Percentiles rank a stretch among this genome's conserved stretches.
These are phyloP conservation scores for Monosporozyma unispora DNA, from an alignment of 805 yeast species.

Conservation along the genomic window DNA sequence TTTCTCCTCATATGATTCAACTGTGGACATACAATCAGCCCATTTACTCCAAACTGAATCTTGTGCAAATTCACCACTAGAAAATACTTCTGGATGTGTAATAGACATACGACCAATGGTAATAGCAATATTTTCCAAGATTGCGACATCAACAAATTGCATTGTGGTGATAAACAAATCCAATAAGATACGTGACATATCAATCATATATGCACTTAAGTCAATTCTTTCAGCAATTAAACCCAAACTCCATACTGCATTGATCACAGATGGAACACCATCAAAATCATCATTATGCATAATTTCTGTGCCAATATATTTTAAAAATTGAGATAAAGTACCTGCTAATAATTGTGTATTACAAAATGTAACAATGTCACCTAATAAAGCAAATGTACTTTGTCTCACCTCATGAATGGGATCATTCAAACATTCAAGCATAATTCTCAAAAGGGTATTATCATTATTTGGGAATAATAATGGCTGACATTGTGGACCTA, in stretches of 20 bases:
- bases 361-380: conserved; percentile 71
- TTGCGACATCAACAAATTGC: conserved; percentile 32
- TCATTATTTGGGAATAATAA: conserved; percentile 28
- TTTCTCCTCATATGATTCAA: conserved; percentile 80
- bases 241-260: conserved; percentile 92
- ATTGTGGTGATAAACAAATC: conserved; percentile 23
- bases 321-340: conserved; percentile 38
- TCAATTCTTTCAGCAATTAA: conserved; percentile 59
- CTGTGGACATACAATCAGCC: conserved; percentile 57
- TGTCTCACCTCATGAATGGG: conserved; percentile 84
- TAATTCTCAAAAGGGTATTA: conserved; percentile 45
- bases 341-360: conserved; percentile 29
- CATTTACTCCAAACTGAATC: conserved; percentile 47
- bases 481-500: conserved; percentile 53
- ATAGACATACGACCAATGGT: conserved; percentile 82
- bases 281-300: conserved; percentile 33
- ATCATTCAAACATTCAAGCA: conserved; percentile 66
- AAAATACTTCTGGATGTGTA: conserved; percentile 47
- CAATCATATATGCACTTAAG: conserved; percentile 23
- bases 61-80: conserved; percentile 34
- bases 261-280: conserved; percentile 33
- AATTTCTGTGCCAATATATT: conserved; percentile 63
- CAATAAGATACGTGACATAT: conserved; percentile 21
- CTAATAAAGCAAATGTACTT: conserved; percentile 79
- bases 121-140: conserved; percentile 80